Evolutionary conservation across 768 basidiomycete species (phyloP).

Genomic region (Hirschioporus abietinus): DNA sequence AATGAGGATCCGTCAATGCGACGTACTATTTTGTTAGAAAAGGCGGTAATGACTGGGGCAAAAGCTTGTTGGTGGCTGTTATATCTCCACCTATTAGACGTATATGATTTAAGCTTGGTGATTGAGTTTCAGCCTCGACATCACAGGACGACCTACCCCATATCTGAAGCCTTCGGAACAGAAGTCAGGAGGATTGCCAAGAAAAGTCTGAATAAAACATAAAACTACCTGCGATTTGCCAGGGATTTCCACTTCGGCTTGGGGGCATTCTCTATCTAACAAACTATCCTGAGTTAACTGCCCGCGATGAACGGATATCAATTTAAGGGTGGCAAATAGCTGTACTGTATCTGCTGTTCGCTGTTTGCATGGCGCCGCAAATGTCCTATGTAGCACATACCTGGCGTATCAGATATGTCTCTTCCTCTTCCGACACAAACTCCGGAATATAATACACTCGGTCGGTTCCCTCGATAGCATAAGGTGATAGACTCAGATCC

Average conservation of each 20-base stretch:
- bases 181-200: neutral
- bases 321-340: neutral
- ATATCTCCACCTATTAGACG: slow-evolving; percentile 62
- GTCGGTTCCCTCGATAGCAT: slow-evolving; percentile 20
- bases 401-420: slow-evolving; percentile 72
- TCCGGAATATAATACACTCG: slow-evolving; percentile 69
- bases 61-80: slow-evolving; percentile 52
- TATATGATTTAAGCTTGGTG: slow-evolving; percentile 9
- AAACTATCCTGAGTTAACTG: slow-evolving; percentile 8
- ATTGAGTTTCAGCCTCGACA: slow-evolving; percentile 11
- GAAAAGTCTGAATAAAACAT: slow-evolving; percentile 21
- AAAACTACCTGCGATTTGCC: slow-evolving; percentile 53
- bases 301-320: slow-evolving; percentile 10
- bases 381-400: slow-evolving; percentile 29
- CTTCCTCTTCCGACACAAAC: slow-evolving; percentile 71
- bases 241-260: slow-evolving; percentile 78
- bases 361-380: neutral
- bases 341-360: neutral
- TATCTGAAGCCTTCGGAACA: slow-evolving; percentile 52
- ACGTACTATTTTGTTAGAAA: slow-evolving; percentile 67
- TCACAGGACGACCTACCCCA: slow-evolving; percentile 47
- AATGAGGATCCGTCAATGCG: neutral
- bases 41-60: slow-evolving; percentile 63
- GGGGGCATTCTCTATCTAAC: slow-evolving; percentile 73
- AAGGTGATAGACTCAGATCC: neutral